Conservation (phyloP, 257 asterid genomes). For the Fraxinus pennsylvanica region DNA sequence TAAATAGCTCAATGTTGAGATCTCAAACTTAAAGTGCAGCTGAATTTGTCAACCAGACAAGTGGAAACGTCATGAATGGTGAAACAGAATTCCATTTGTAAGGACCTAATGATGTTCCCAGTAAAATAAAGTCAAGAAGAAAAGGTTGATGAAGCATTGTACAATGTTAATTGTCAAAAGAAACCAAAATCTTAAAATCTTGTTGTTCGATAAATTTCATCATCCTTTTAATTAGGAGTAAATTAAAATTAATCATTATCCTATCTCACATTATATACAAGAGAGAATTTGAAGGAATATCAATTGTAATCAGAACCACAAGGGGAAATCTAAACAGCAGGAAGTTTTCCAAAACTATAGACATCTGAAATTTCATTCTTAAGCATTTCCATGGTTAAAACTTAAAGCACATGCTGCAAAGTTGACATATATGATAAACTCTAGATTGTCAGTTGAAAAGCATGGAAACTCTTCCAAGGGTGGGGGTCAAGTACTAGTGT, state of each 20-base stretch:
- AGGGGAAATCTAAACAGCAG: neutral
- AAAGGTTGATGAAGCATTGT: neutral
- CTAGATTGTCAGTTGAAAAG: neutral
- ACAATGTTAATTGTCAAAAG: neutral
- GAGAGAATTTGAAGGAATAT: neutral
- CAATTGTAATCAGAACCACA: neutral
- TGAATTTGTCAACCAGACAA: neutral
- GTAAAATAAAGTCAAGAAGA: neutral
- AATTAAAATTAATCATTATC: neutral
- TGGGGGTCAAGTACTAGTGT: neutral
- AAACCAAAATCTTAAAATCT: too few relatives aligned
- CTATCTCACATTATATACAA: neutral
- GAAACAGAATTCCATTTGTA: neutral
- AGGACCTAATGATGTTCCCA: neutral
- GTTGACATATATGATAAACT: too few relatives aligned
- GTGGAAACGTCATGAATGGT: neutral
- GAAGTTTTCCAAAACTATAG: neutral
- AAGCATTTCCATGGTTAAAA: neutral
- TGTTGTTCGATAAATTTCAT: neutral
- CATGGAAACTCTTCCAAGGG: neutral
- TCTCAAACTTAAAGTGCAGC: neutral
- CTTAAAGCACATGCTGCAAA: too few relatives aligned
- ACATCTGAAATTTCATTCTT: constrained; percentile 2
- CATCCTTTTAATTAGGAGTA: neutral
- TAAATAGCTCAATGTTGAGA: constrained; percentile 10